Evolutionary conservation across 768 basidiomycete genomes (phyloP), one percentile per base, ranked within the genome.

Genomic region (Fomitopsis serialis): DNA sequence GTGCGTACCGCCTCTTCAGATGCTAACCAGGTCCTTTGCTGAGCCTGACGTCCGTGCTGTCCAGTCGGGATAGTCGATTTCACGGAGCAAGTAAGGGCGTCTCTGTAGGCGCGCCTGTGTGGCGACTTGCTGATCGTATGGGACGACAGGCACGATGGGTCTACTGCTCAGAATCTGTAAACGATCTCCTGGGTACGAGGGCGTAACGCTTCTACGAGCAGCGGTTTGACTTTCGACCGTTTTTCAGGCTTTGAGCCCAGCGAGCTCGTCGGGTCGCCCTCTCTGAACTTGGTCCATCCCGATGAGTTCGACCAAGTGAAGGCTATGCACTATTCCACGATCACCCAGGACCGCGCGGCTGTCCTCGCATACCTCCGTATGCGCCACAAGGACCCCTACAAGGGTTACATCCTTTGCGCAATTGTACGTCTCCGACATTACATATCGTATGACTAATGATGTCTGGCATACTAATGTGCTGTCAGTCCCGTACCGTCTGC

Each of bases 21-120:
- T 11, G 29, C 48, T 48, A 48, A 15, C 43, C 29, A 2, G 12
- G 13, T 40, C 8, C 48, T 34, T 10, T 4, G 3, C 24, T 49
- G 48, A 49, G n/a, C 32, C 32, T 21, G 6, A 10, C 15, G 2
- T 12, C 27, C 8, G 21, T 34, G 11, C 46, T 10, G 34, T 49
- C 11, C 63, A 89, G 89, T 91, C 55, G 86, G 82, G 19, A 91
- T 90, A 61, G 82, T 89, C 48, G 89, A 92, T 68, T 89, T 90
- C 68, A 82, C 85, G 3, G 78, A 85, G 69, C 77, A 88, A 68
- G 87, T 87, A 63, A 59, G 67, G 59, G 45, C 54, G 52, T 45
- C 35, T 47, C 0, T n/a, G 23, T 50, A 37, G 46, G 48, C 57
- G 54, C 55, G 48, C 53, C 23, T 44, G 42, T 22, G 4, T 53